Evolutionary conservation across 2,329 filamentous ascomycete genomes (phyloP).

Genomic region (Stemphylium vesicarium): DNA sequence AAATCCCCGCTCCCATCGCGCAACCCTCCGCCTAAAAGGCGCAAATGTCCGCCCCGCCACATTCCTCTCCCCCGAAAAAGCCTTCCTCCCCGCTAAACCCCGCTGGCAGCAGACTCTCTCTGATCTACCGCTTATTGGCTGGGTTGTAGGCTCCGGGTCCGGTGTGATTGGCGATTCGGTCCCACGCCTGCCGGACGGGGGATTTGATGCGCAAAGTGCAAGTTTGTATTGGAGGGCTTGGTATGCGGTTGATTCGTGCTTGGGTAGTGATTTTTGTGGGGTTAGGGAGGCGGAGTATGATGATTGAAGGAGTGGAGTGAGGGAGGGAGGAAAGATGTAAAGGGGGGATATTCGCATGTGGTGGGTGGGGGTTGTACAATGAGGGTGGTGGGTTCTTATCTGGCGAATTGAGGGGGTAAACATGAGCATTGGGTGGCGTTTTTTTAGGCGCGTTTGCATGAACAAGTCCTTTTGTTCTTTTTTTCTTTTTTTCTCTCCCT

Average conservation of each 20-base stretch:
- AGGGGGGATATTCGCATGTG: not conserved
- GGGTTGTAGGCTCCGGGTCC: constrained; percentile 53
- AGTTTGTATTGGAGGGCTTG: constrained; percentile 67
- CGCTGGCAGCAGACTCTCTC: constrained; percentile 51
- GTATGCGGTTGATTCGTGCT: constrained; percentile 61
- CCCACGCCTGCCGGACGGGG: constrained; percentile 73
- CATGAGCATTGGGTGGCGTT: constrained; percentile 16
- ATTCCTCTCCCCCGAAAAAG: constrained; percentile 54
- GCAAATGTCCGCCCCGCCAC: constrained; percentile 48
- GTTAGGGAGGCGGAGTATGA: constrained; percentile 59
- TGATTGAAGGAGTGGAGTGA: constrained; percentile 23
- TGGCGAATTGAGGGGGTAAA: not conserved
- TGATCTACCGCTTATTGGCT: constrained; percentile 59
- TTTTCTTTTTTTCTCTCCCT: not conserved
- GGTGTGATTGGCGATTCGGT: constrained; percentile 77
- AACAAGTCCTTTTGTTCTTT: not conserved
- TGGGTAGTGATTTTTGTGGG: constrained; percentile 68
- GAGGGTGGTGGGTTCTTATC: not conserved
- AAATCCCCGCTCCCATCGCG: constrained; percentile 25
- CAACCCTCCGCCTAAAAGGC: constrained; percentile 39
- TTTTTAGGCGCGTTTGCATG: not conserved
- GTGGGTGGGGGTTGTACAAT: not conserved
- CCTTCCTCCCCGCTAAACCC: constrained; percentile 53
- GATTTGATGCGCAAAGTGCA: constrained; percentile 75
- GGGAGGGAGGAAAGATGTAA: not conserved